Percentiles rank a stretch among this genome's conserved stretches.
Conservation (phyloP, 208 protist genomes). For the Trichomonas tenax region DNA sequence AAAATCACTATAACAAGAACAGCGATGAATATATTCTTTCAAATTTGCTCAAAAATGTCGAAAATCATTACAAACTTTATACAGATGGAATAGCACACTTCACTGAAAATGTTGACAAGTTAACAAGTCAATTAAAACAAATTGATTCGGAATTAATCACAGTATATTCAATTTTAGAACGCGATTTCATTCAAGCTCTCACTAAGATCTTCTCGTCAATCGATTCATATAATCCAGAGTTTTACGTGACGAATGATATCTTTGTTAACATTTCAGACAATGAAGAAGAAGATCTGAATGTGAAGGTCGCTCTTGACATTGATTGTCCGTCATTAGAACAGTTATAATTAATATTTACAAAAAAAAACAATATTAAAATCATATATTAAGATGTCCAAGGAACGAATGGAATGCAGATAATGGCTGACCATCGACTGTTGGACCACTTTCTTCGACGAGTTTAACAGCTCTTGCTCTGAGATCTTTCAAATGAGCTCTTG, state of each 20-base stretch:
- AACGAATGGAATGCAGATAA: not conserved
- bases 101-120: not conserved
- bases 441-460: not conserved
- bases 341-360: not conserved
- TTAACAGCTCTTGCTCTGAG: not conserved
- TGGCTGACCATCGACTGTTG: not conserved
- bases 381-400: not conserved
- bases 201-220: not conserved
- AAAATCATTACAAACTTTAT: not conserved
- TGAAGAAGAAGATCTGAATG: not conserved
- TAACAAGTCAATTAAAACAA: not conserved
- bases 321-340: not conserved
- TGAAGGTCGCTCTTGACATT: not conserved
- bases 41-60: not conserved
- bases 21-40: not conserved
- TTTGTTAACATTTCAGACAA: not conserved
- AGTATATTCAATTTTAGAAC: not conserved
- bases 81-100: not conserved
- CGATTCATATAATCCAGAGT: not conserved
- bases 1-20: not conserved
- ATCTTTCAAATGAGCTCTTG: not conserved
- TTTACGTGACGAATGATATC: not conserved
- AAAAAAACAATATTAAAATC: not conserved
- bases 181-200: not conserved
- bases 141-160: not conserved